Evolutionary conservation across 208 protist genomes (phyloP).

Genomic region (Acanthamoeba lenticulata): DNA sequence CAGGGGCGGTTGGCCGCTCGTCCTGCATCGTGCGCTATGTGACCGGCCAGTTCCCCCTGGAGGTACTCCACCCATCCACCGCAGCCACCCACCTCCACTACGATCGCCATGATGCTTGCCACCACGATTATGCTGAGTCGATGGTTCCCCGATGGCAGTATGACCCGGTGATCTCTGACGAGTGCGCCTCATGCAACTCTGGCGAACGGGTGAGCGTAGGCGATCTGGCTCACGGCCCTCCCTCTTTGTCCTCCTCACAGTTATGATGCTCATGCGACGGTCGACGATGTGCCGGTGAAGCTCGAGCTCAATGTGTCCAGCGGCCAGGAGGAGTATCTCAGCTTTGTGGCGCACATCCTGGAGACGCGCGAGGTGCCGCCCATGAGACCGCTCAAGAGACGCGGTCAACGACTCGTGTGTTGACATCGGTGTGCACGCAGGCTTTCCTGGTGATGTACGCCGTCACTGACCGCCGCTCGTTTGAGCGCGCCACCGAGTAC

Average conservation of each 20-base stretch:
- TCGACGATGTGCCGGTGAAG: not conserved
- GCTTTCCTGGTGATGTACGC: slow-evolving; percentile 2
- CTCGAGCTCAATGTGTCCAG: not conserved
- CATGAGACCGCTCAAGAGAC: no score
- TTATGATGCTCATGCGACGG: not conserved
- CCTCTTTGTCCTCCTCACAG: not conserved
- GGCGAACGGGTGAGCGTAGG: no score
- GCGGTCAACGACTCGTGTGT: no score
- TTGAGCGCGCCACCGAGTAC: not conserved
- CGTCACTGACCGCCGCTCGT: not conserved
- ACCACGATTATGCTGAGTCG: no score
- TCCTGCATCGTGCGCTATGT: not conserved
- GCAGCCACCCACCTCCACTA: no score
- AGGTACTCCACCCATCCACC: no score
- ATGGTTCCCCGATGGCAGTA: no score
- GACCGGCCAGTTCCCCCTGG: not conserved
- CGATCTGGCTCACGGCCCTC: not conserved
- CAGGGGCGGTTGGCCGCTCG: not conserved
- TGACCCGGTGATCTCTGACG: not conserved
- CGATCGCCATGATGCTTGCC: no score
- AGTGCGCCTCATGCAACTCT: not conserved
- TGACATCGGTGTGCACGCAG: not conserved
- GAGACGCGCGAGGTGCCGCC: not conserved
- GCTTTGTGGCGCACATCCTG: not conserved
- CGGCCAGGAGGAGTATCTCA: not conserved